Evolutionary conservation across 495 filamentous ascomycete genomes (phyloP).

Genomic region (Viridothelium virens): DNA sequence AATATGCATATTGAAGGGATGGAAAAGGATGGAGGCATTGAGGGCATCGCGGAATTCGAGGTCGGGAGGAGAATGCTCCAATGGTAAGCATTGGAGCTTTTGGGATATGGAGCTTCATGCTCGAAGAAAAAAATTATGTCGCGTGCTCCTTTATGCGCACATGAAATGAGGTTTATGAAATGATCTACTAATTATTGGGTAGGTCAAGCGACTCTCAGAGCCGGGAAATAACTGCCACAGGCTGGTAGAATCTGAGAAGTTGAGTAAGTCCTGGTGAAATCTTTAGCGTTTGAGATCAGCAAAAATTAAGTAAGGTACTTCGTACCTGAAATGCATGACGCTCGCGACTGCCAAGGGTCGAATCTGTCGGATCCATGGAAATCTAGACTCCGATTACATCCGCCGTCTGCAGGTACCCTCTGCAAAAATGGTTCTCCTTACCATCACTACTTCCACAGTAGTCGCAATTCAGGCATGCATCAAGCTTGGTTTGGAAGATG

Average conservation of each 20-base stretch:
- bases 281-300: background rate
- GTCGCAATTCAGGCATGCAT: constrained; percentile 47
- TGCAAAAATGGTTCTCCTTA: constrained; percentile 66
- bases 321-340: background rate
- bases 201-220: background rate
- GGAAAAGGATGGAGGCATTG: constrained; percentile 24
- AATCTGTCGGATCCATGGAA: background rate
- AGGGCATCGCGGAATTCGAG: constrained; percentile 15
- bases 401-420: constrained; percentile 8
- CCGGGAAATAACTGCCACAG: background rate
- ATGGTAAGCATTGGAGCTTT: constrained; percentile 3
- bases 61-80: background rate
- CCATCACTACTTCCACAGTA: constrained; percentile 62
- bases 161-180: background rate
- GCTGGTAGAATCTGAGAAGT: background rate
- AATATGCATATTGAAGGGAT: constrained; percentile 13
- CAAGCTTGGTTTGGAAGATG: constrained; percentile 5
- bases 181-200: background rate
- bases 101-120: constrained; percentile 7
- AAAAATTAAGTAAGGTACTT: background rate
- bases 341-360: background rate
- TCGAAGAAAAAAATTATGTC: background rate
- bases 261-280: background rate
- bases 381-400: background rate
- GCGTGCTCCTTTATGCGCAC: background rate